A percentile compares a stretch with the other conserved stretches of the same genome.
Evolutionary conservation across 306 rosid species (phyloP).

Genomic region (Benincasa hispida): DNA sequence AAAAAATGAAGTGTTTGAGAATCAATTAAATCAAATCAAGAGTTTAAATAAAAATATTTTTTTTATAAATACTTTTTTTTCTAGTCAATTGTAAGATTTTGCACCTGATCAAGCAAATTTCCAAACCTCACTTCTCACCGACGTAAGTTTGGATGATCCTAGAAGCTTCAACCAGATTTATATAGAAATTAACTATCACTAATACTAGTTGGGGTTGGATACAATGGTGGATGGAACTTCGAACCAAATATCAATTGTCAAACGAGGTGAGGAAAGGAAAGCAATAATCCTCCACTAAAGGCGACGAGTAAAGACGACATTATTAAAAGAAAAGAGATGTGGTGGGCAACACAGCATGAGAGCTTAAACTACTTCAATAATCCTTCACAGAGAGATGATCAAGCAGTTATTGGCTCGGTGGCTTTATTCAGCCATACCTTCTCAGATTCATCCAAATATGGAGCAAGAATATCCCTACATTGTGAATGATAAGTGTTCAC

Average conservation of each 20-base stretch:
- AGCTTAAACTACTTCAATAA: background rate
- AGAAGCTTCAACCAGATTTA: background rate
- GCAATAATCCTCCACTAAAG: background rate
- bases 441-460: slow-evolving; percentile 57
- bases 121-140: background rate
- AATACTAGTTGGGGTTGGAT: background rate
- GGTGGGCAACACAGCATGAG: background rate
- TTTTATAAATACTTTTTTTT: too few species aligned
- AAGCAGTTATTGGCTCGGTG: slow-evolving; percentile 54
- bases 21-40: too few species aligned
- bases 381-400: slow-evolving; percentile 15
- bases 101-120: background rate
- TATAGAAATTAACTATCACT: background rate
- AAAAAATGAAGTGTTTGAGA: too few species aligned
- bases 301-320: background rate
- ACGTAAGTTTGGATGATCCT: background rate
- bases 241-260: background rate
- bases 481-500: slow-evolving; percentile 65
- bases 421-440: slow-evolving; percentile 79
- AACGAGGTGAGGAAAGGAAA: background rate
- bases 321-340: background rate
- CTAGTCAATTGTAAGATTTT: too few species aligned
- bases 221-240: background rate
- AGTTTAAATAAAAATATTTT: too few species aligned
- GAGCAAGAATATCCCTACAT: slow-evolving; percentile 60